Base-by-base conservation (phyloP, 2,329 filamentous ascomycete genomes). In the Hymenoscyphus repandus region DNA sequence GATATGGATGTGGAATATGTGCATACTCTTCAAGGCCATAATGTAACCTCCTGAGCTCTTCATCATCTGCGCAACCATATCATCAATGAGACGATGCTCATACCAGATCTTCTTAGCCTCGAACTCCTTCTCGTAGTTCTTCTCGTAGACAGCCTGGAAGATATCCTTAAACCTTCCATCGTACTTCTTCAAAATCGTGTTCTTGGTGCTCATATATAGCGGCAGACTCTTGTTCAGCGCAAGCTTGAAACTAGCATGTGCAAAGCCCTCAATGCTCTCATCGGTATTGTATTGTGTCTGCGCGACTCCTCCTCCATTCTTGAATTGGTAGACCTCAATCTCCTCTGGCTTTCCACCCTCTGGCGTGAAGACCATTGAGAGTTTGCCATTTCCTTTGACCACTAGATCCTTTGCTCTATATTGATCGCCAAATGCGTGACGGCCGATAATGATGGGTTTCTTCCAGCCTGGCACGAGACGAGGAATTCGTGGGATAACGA, bases 171-270 rank as follows among this genome's bases (percentile, higher is more conserved):
- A 99, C 64, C 88, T 83, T 47, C 93, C 93, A 68, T 99, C 93
- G 74, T 99, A 99, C 72, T 91, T 92, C 80, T 99, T 99, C 62
- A 99, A 77, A 64, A 99, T 99, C 63, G 93, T 99, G 80, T 97
- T 97, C 86, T 99, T 99, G 73, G 93, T 99, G 80, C 90, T 96
- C 92, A 97, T 95, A 79, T 97, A 99, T 66, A 99, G 78, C n/a
- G 93, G 93, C 60, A 95, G 77, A 58, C 77, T 77, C 81, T 96
- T 93, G 71, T 82, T 78, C 41, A 97, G 75, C 32, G 93, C 92
- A 61, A 96, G 82, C 83, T 96, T 95, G 83, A 99, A 97, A 62
- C 85, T 91, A 57, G 93, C 88, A 69, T 97, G 93, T 51, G 93
- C 93, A 66, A 99, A 99, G 55, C 93, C 93, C 49, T 78, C 75